phyloP scores from a whole-genome alignment of 192 early-diverging fungal species.

The Coemansia sp. region DNA sequence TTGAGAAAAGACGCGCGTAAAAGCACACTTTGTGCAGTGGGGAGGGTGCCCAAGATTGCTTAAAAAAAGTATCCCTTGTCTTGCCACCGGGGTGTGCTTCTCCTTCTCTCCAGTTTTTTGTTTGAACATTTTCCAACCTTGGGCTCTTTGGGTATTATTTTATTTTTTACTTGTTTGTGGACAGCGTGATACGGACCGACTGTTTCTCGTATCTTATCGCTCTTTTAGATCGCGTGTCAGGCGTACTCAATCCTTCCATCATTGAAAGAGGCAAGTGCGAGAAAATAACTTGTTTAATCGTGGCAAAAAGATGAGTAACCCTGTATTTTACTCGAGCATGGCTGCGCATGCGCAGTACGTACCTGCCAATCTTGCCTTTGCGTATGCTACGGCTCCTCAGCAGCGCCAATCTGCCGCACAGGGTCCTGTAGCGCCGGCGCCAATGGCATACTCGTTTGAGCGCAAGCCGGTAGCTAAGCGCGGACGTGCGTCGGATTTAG shows the following conservation, averaged over 20 bases:
- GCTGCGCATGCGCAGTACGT: slow-evolving; percentile 39
- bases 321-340: slow-evolving; percentile 34
- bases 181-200: not conserved
- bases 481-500: slow-evolving; percentile 19
- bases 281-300: not conserved
- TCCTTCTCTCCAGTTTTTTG: not conserved
- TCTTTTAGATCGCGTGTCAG: not conserved
- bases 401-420: slow-evolving; percentile 1
- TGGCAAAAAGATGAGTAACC: not conserved
- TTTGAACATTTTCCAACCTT: not conserved
- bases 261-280: not conserved
- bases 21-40: not conserved
- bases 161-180: not conserved
- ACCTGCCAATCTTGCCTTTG: slow-evolving; percentile 16
- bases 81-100: not conserved
- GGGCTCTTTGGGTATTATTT: not conserved
- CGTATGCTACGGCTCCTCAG: slow-evolving; percentile 2
- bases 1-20: not conserved
- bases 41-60: not conserved
- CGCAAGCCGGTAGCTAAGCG: slow-evolving; percentile 36
- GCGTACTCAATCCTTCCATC: not conserved
- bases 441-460: slow-evolving; percentile 14
- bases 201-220: not conserved
- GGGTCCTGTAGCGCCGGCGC: not conserved
- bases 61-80: not conserved